Percentiles rank a stretch among this genome's conserved stretches.
These are phyloP conservation scores for Diaporthe batatas DNA, from an alignment of 2,329 filamentous ascomycete genomes.

Conservation along the genomic window DNA sequence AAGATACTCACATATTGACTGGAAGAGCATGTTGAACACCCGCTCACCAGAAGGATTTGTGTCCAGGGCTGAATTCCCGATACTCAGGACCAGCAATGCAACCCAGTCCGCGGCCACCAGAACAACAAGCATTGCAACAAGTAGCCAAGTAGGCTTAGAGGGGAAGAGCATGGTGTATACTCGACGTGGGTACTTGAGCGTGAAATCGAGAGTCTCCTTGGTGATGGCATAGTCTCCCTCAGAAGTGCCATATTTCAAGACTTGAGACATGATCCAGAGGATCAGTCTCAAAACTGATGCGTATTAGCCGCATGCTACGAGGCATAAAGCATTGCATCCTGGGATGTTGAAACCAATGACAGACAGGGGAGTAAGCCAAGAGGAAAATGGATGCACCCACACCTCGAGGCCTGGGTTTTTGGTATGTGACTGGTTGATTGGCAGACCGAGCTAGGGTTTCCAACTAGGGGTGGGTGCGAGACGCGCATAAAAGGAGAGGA, in stretches of 20 bases:
- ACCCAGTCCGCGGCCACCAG: slow-evolving; percentile 66
- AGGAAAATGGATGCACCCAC: too few relatives aligned
- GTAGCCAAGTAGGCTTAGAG: slow-evolving; percentile 64
- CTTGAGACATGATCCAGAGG: slow-evolving; percentile 29
- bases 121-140: slow-evolving; percentile 58
- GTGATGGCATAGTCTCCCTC: slow-evolving; percentile 54
- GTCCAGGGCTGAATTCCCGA: slow-evolving; percentile 62
- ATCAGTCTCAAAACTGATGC: slow-evolving; percentile 54
- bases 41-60: slow-evolving; percentile 59
- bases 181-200: slow-evolving; percentile 68
- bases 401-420: too few relatives aligned
- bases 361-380: too few relatives aligned
- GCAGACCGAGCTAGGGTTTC: too few relatives aligned
- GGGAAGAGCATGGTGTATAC: slow-evolving; percentile 76
- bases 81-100: slow-evolving; percentile 65
- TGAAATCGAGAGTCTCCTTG: slow-evolving; percentile 59
- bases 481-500: neutral
- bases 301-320: neutral
- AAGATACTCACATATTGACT: slow-evolving; percentile 50
- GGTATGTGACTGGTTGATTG: too few relatives aligned
- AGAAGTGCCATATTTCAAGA: slow-evolving; percentile 48
- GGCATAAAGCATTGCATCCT: neutral
- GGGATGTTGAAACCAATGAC: neutral
- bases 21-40: slow-evolving; percentile 66
- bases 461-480: too few relatives aligned